Percentiles rank a stretch among this genome's conserved stretches.
phyloP scores from a whole-genome alignment of 2,329 filamentous ascomycete genomes.

The Apiospora marii region DNA sequence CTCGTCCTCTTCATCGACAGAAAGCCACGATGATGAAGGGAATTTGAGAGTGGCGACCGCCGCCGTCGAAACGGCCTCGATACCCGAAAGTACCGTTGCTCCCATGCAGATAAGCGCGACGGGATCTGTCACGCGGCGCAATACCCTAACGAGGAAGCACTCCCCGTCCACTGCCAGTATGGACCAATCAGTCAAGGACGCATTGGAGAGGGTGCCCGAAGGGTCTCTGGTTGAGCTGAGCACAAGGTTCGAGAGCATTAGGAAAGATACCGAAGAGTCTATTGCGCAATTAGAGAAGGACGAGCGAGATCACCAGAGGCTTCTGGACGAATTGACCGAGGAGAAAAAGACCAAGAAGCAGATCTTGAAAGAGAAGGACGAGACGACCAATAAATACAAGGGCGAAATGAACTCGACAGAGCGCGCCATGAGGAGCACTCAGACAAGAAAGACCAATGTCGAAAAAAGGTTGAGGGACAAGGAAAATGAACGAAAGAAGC shows the following conservation, averaged over 20 bases:
- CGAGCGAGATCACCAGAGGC: slow-evolving; percentile 72
- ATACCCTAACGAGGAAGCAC: slow-evolving; percentile 75
- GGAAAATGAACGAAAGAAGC: slow-evolving; percentile 71
- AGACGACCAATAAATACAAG: slow-evolving; percentile 84
- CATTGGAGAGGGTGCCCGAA: slow-evolving; percentile 61
- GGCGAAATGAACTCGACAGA: slow-evolving; percentile 82
- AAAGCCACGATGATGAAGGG: slow-evolving; percentile 59
- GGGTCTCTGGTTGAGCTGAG: slow-evolving; percentile 81
- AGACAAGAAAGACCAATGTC: slow-evolving; percentile 80
- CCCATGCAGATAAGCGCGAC: slow-evolving; percentile 66
- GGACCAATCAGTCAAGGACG: slow-evolving; percentile 57
- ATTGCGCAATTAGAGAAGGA: slow-evolving; percentile 75
- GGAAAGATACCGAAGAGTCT: slow-evolving; percentile 84
- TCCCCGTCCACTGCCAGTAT: slow-evolving; percentile 73
- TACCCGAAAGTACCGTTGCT: slow-evolving; percentile 66
- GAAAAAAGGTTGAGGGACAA: slow-evolving; percentile 76
- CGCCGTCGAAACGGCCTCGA: slow-evolving; percentile 66
- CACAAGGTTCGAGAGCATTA: slow-evolving; percentile 78
- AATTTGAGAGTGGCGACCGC: slow-evolving; percentile 59
- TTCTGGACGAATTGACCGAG: slow-evolving; percentile 72
- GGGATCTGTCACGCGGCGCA: slow-evolving; percentile 59
- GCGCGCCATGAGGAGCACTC: slow-evolving; percentile 80
- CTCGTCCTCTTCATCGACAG: slow-evolving; percentile 48
- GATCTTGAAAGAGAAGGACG: slow-evolving; percentile 87
- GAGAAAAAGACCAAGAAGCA: slow-evolving; percentile 83